Evolutionary conservation across 2,329 filamentous ascomycete genomes (phyloP), one percentile per base, ranked within the genome.

Genomic region (Colletotrichum aenigma): DNA sequence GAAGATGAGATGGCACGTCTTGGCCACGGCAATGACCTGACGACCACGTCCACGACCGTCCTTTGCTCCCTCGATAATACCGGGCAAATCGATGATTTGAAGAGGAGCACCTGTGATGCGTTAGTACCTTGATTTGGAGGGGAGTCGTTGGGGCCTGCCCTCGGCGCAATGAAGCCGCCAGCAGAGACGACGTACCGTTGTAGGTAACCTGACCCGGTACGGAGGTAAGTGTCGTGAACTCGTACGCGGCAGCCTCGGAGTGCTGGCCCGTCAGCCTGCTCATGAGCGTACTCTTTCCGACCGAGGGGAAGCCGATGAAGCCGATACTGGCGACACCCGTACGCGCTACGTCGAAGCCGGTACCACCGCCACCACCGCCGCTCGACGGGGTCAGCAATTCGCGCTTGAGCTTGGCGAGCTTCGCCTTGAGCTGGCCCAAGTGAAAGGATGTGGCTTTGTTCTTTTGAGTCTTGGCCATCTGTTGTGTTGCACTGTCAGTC

Each of bases 221-320:
- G 61, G 96, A 98, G 43, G 97, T 99, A 84, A 99, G 90, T 70
- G 97, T 99, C 79, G 97, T 99, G 88, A 99, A 99, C 85, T 99
- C 97, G 87, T 99, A 99, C 68, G 96, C 97, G 21, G 97, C 97
- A 71, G 93, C 96, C 89, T 99, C 97, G 3, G 96, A 98, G 84
- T 99, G 96, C 86, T 98, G 96, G 68, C 97, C 97, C 58, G 97
- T 99, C 83, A 99, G 87, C 82, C 89, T 93, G 84, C 93, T 98
- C 96, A 99, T 98, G 81, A 99, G 89, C 66, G 97, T 99, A 91
- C 95, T 98, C 88, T 99, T 99, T 77, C 97, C 97, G 77, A 99
- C 97, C 2, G 97, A 99, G 3, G 97, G 97, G 82, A 99, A 99
- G 36, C 97, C 97, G 83, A 98, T 98, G 87, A 98, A 98, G 58